phyloP scores from a whole-genome alignment of 192 early-diverging fungal species.

The Podila epigama region DNA sequence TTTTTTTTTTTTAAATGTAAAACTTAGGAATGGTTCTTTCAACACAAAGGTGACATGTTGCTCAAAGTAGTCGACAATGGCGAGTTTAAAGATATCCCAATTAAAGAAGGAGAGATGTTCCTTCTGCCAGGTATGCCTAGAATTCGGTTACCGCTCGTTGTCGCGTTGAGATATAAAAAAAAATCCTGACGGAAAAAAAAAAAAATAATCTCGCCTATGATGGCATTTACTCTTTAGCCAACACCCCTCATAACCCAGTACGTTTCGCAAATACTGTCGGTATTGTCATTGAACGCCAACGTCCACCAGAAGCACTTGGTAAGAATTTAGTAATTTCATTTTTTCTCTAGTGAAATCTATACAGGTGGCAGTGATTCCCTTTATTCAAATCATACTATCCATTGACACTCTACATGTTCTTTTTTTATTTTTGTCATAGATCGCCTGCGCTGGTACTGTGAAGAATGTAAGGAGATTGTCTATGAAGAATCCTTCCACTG shows the following conservation, averaged over 20 bases:
- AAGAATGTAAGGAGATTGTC: slow-evolving; percentile 80
- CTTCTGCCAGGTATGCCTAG: slow-evolving; percentile 79
- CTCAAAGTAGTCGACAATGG: slow-evolving; percentile 84
- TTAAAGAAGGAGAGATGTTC: slow-evolving; percentile 97
- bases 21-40: slow-evolving; percentile 93
- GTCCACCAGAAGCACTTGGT: slow-evolving; percentile 76
- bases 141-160: no score
- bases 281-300: slow-evolving; percentile 92
- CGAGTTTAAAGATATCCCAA: slow-evolving; percentile 83
- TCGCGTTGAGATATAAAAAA: no score
- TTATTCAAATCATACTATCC: no score
- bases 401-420: not conserved
- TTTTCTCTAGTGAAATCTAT: no score
- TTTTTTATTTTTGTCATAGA: slow-evolving; percentile 58
- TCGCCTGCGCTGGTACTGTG: slow-evolving; percentile 95
- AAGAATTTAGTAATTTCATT: no score
- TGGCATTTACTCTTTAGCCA: slow-evolving; percentile 55
- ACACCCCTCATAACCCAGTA: slow-evolving; percentile 94
- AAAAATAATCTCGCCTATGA: no score
- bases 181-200: no score
- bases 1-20: not conserved
- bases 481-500: slow-evolving; percentile 93
- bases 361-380: no score
- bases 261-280: slow-evolving; percentile 94
- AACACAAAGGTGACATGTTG: slow-evolving; percentile 93